Conservation (phyloP, 768 basidiomycete genomes). For the Lactarius tabidus region DNA sequence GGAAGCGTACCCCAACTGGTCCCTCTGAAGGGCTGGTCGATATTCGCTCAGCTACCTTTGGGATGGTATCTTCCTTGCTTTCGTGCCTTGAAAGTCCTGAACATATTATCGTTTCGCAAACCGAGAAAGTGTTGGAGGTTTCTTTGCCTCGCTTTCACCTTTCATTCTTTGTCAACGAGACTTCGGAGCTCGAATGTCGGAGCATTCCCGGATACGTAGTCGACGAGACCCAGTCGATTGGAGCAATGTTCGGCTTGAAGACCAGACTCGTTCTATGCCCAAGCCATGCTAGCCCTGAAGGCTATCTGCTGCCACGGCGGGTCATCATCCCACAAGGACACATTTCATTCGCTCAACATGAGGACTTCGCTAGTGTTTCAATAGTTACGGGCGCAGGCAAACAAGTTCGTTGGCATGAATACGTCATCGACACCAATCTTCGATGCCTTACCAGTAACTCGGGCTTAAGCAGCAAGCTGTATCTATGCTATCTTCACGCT, state of each 20-base stretch:
- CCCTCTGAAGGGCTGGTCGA: neutral
- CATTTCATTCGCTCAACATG: neutral
- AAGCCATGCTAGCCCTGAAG: neutral
- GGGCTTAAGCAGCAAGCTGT: constrained; percentile 34
- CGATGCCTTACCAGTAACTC: constrained; percentile 31
- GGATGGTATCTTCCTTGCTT: neutral
- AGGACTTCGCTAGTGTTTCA: constrained; percentile 6
- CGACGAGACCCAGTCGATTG: constrained; percentile 39
- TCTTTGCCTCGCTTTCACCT: constrained; percentile 41
- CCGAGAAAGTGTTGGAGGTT: constrained; percentile 19
- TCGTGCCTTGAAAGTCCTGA: neutral
- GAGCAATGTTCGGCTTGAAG: constrained; percentile 43
- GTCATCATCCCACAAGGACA: constrained; percentile 15
- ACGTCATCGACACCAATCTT: constrained; percentile 32
- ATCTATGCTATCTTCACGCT: constrained; percentile 43
- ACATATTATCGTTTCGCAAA: neutral
- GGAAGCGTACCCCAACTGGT: neutral
- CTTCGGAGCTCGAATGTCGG: constrained; percentile 35
- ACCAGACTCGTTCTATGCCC: constrained; percentile 29
- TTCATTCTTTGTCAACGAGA: constrained; percentile 37
- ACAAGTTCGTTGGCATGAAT: constrained; percentile 31
- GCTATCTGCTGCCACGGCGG: neutral
- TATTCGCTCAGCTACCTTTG: constrained; percentile 8
- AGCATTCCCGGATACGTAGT: constrained; percentile 42
- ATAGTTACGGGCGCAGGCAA: neutral